Conservation (phyloP, 768 basidiomycete genomes). For the Rhizopogon sp. region DNA sequence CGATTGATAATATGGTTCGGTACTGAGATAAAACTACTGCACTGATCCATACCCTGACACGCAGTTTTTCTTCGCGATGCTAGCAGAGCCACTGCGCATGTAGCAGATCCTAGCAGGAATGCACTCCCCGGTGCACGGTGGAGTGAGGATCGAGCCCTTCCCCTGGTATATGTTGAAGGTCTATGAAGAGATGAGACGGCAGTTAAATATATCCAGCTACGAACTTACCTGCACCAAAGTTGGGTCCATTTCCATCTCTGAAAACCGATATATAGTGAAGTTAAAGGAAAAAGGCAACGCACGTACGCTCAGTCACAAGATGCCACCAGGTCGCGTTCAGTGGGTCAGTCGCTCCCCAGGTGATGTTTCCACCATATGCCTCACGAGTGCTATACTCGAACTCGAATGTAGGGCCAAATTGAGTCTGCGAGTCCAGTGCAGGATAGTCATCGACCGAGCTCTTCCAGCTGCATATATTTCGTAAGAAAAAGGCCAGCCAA, state of each 20-base stretch:
- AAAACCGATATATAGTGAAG: neutral
- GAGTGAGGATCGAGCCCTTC: slow-evolving; percentile 53
- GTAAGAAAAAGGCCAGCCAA: neutral
- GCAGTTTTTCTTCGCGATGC: slow-evolving; percentile 58
- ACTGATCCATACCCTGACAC: slow-evolving; percentile 60
- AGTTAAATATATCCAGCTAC: neutral
- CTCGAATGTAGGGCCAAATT: slow-evolving; percentile 55
- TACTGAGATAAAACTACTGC: slow-evolving; percentile 25
- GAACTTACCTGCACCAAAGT: slow-evolving; percentile 51
- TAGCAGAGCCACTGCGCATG: slow-evolving; percentile 68
- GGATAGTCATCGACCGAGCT: slow-evolving; percentile 56
- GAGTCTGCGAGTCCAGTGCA: slow-evolving; percentile 49
- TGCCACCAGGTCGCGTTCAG: slow-evolving; percentile 86
- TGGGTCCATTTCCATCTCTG: slow-evolving; percentile 56
- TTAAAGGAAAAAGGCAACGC: neutral
- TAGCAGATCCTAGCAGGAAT: slow-evolving; percentile 69
- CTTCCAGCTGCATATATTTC: slow-evolving; percentile 44
- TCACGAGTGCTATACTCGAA: slow-evolving; percentile 68
- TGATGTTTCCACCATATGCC: slow-evolving; percentile 51
- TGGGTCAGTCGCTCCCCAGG: slow-evolving; percentile 61
- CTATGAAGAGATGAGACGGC: slow-evolving; percentile 26
- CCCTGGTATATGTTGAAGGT: slow-evolving; percentile 69
- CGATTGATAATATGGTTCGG: neutral
- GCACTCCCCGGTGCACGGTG: slow-evolving; percentile 58
- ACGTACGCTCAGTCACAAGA: slow-evolving; percentile 64